A percentile compares a stretch with the other conserved stretches of the same genome.
These are phyloP conservation scores for sunflower (Helianthus annuus) DNA, from an alignment of 129 eudicot genomes.

Conservation along the genomic window HanXRQr2.0-SUNRISE NC_035442.2:149986517-149987016, in stretches of 20 bases:
- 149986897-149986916: conserved; percentile 46
- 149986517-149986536: conserved; percentile 84
- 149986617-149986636: conserved; percentile 82
- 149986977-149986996: conserved; percentile 47
- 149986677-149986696: conserved; percentile 75
- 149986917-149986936: conserved; percentile 59
- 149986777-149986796: conserved; percentile 70
- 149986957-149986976: conserved; percentile 47
- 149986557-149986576: conserved; percentile 81
- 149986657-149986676: conserved; percentile 65
- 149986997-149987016: conserved; percentile 29
- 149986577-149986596: conserved; percentile 84
- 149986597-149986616: conserved; percentile 86
- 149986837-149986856: conserved; percentile 49
- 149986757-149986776: conserved; percentile 80
- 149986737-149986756: conserved; percentile 72
- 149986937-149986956: conserved; percentile 56
- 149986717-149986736: conserved; percentile 90
- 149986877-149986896: conserved; percentile 67
- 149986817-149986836: conserved; percentile 41
- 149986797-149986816: conserved; percentile 83
- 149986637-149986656: conserved; percentile 62
- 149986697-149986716: conserved; percentile 79
- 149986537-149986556: conserved; percentile 72
- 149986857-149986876: conserved; percentile 43